Percentiles rank a stretch among this genome's conserved stretches.
Evolutionary conservation across 83 land plant species (phyloP).

Genomic region (Picea abies): DNA sequence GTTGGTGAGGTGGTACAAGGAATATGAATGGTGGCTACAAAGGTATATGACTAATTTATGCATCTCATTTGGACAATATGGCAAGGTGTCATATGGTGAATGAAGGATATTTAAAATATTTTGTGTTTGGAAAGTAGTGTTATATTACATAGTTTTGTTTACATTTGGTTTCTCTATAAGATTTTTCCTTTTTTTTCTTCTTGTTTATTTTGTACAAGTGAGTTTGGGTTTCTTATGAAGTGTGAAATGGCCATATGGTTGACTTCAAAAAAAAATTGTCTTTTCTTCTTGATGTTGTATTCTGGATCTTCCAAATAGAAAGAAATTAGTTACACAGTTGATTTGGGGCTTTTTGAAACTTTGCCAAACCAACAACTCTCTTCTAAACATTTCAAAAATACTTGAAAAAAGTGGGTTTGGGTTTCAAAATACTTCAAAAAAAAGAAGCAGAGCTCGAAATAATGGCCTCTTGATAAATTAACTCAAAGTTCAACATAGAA

Average conservation of each 20-base stretch:
- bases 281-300: background rate
- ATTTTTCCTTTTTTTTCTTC: no score
- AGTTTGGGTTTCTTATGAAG: no score
- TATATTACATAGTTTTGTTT: no score
- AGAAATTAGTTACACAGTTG: background rate
- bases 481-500: no score
- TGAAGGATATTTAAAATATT: background rate
- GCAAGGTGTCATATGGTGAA: background rate
- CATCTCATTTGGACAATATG: background rate
- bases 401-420: no score
- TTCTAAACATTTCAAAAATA: background rate
- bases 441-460: no score
- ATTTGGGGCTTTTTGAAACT: background rate
- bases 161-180: no score
- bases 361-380: background rate
- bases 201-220: no score
- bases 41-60: slow-evolving; percentile 11
- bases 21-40: background rate
- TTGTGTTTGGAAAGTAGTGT: no score
- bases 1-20: slow-evolving; percentile 38
- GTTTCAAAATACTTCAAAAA: no score
- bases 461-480: no score
- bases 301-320: background rate
- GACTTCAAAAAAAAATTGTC: background rate
- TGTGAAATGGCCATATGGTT: background rate